Evolutionary conservation across 2,329 filamentous ascomycete genomes (phyloP).

Genomic region (Fusarium austroafricanum): DNA sequence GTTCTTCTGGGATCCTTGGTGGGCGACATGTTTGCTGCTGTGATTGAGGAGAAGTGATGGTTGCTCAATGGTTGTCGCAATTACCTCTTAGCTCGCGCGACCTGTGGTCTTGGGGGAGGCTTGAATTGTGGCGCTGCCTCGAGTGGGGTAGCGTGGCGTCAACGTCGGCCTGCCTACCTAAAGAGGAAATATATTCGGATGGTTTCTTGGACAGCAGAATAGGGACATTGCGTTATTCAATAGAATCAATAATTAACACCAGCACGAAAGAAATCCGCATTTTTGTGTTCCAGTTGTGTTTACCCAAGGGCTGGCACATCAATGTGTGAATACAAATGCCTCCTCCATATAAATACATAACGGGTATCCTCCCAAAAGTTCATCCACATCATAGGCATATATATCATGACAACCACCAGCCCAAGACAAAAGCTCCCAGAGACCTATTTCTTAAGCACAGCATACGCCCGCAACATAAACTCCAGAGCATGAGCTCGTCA

Average conservation of each 20-base stretch:
- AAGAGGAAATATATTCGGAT: constrained; percentile 16
- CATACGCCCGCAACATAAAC: constrained; percentile 19
- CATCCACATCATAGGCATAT: constrained; percentile 17
- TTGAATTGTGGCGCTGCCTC: constrained; percentile 22
- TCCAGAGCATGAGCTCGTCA: constrained; percentile 20
- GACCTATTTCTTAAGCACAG: background rate
- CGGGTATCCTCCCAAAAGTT: constrained; percentile 8
- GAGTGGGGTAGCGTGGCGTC: constrained; percentile 32
- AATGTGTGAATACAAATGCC: background rate
- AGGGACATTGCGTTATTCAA: background rate
- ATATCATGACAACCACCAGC: constrained; percentile 17
- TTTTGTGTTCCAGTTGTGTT: background rate
- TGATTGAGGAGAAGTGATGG: constrained; percentile 23
- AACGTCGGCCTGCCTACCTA: constrained; percentile 27
- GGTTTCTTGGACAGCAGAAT: background rate
- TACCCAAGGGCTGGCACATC: background rate
- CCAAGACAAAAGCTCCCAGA: constrained; percentile 4
- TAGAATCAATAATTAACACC: background rate
- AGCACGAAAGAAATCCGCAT: background rate
- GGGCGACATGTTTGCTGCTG: constrained; percentile 52
- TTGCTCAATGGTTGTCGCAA: constrained; percentile 36
- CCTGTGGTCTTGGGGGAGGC: constrained; percentile 29
- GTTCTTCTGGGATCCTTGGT: constrained; percentile 58
- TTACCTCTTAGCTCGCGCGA: constrained; percentile 36
- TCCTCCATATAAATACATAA: constrained; percentile 16